Base-by-base conservation (phyloP, 768 basidiomycete species). In the Thelephora ganbajun region DNA sequence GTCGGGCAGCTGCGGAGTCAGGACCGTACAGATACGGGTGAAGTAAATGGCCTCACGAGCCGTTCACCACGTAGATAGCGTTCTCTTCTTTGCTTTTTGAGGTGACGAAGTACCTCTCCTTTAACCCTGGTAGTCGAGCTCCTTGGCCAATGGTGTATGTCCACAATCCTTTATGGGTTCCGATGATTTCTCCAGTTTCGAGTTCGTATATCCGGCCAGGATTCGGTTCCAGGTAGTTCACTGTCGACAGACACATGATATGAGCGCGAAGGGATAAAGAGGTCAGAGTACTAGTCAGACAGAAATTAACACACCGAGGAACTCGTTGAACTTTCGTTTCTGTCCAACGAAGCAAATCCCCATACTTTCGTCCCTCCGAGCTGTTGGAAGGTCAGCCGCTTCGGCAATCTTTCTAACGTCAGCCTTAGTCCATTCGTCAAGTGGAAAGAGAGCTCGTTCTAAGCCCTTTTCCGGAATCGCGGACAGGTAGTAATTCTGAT, bases 261-360 rank as follows among this genome's bases (percentile, higher is more conserved):
- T 44, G n/a, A 51, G 35, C 7, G 33, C 3, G 26, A 33, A 23
- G 19, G 16, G 34, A 23, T 22, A 11, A 22, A 9, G 35, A 12
- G 13, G 12, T n/a, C 18, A 5, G 16, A 11, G 34, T 19, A 19
- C 9, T 33, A 6, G 20, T 11, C 33, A 1, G 23, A 11, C 11
- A 36, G 18, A 22, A 9, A 22, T 34, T 45, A 19, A 63, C 74
- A 51, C 50, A 84, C 88, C 74, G 44, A 93, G 61, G 58, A 93
- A 97, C 7, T 74, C 64, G 22, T 71, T 68, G 54, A 94, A 93
- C 43, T 66, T 73, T 9, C 70, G 69, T 56, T 82, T 78, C 58
- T 92, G 77, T 4, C 92, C 93, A 1, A 98, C 80, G 53, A 98
- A 98, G 57, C 93, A 98, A 14, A 98, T 73, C 0, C 93, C 93